Base-by-base conservation (phyloP, 2,329 filamentous ascomycete genomes). In the Coniochaeta pulveracea region DNA sequence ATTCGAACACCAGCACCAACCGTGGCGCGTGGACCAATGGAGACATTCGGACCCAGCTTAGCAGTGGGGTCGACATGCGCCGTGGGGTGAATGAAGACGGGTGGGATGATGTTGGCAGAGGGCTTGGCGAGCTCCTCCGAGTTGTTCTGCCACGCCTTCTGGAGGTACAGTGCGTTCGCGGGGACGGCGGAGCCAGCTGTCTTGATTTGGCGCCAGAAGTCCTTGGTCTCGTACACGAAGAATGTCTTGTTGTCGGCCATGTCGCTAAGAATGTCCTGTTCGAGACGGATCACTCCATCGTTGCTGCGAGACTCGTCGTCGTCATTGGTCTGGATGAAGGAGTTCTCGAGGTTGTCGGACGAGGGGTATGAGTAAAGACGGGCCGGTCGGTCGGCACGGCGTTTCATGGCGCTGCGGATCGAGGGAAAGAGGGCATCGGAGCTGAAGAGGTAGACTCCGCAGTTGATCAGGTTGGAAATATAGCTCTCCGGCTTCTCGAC, bases 161-260 rank as follows among this genome's bases (percentile, higher is more conserved):
- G 85, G 35, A 98, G 76, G 62, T 98, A 98, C 21, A 98, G 73
- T 10, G 91, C 91, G 52, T 96, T 96, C 42, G 91, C 91, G 11
- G 91, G 91, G 18, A 98, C 86, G 32, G 91, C 91, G 5, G 89
- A 96, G 39, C 91, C 91, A 39, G 91, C 91, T 2, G 91, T 95
- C 74, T 98, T 98, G 73, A 98, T 96, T 69, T 98, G 91, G 48
- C 91, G 85, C 91, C 91, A 98, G 61, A 98, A 98, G 58, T 96
- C 91, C 65, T 93, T 93, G 44, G 89, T 96, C 66, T 98, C 91
- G 57, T 94, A 83, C 19, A 96, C 91, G 61, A 86, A 96, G 68
- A 98, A 98, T 58, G 91, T 85, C 63, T 93, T 91, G 72, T 76
- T 94, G 61, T 96, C 91, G 40, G 91, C 89, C 50, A 96, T 77